Conservation (phyloP, 345 rosid species). For the Arabidopsis suecica region DNA sequence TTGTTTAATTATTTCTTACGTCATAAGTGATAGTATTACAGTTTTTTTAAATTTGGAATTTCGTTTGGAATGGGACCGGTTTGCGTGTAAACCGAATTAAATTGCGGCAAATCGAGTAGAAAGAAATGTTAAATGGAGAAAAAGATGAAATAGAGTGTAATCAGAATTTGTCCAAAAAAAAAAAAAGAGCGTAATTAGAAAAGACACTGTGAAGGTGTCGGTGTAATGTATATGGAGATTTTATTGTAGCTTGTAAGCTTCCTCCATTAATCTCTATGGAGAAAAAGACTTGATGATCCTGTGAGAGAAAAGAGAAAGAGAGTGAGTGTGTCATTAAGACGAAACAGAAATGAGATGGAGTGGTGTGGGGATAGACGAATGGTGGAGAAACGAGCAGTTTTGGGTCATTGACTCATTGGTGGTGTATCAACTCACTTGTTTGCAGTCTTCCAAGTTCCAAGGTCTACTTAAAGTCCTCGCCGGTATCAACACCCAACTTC, state of each 20-base stretch:
- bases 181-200: neutral
- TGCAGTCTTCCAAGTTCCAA: conserved; percentile 88
- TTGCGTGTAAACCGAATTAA: neutral
- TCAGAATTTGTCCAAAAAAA: no score
- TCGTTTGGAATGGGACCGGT: neutral
- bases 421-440: conserved; percentile 90
- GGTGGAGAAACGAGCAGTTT: conserved; percentile 98
- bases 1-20: neutral
- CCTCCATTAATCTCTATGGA: conserved; percentile 16
- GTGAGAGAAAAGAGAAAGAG: neutral
- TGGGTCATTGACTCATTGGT: conserved; percentile 70
- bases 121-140: conserved; percentile 4
- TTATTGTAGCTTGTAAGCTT: conserved; percentile 25
- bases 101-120: neutral
- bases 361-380: conserved; percentile 87
- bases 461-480: conserved; percentile 91
- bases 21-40: neutral
- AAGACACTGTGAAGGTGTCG: conserved; percentile 15
- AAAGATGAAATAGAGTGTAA: conserved; percentile 18
- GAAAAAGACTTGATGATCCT: neutral
- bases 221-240: neutral
- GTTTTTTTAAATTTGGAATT: no score
- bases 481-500: conserved; percentile 90
- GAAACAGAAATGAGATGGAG: conserved; percentile 84
- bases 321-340: neutral